phyloP scores from a whole-genome alignment of 768 basidiomycete species.

The Leccinum subtestaceum region DNA sequence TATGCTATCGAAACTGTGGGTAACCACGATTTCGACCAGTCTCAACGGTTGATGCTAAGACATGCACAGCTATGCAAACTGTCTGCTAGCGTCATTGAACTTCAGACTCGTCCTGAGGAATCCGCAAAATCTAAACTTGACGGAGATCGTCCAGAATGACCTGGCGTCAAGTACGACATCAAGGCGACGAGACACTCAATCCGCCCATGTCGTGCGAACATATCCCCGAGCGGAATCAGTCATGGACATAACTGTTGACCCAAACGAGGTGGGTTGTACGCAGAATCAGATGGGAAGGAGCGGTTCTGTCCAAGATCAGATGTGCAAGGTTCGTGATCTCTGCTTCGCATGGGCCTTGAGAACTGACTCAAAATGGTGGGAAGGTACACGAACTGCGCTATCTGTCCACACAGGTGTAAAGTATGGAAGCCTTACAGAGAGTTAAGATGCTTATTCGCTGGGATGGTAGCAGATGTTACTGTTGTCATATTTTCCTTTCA shows the following conservation, averaged over 20 bases:
- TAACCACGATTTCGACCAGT: no score
- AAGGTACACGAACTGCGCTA: background rate
- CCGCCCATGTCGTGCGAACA: background rate
- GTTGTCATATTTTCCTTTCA: no score
- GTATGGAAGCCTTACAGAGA: background rate
- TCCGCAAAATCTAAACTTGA: background rate
- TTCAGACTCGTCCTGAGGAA: background rate
- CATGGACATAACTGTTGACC: background rate
- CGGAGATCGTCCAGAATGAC: background rate
- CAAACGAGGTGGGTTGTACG: background rate
- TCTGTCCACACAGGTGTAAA: background rate
- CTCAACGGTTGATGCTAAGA: background rate
- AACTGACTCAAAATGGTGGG: background rate
- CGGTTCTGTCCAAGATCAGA: no score
- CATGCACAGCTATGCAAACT: conserved; percentile 12
- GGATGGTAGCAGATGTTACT: background rate
- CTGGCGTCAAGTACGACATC: background rate
- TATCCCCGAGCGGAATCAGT: background rate
- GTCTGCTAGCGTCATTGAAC: conserved; percentile 7
- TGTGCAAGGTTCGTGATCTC: background rate
- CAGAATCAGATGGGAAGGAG: background rate
- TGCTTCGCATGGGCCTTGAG: no score
- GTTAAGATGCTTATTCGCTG: background rate
- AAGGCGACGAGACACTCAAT: background rate
- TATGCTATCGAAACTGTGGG: conserved; percentile 9